A percentile compares a stretch with the other conserved stretches of the same genome.
Conservation (phyloP, 768 basidiomycete genomes). For the Rhodotorula diobovata region DNA sequence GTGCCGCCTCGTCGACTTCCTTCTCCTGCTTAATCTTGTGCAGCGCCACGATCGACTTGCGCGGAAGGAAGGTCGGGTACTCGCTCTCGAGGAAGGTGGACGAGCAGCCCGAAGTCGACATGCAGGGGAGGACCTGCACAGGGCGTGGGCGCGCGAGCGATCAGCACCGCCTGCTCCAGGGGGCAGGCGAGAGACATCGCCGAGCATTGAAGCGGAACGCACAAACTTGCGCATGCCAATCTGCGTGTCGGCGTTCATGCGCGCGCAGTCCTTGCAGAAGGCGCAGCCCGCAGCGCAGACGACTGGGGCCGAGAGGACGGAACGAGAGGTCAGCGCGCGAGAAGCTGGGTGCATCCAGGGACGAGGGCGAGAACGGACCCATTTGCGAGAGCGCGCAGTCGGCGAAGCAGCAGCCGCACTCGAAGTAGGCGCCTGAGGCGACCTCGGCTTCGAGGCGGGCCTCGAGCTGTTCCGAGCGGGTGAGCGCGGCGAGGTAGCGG, state of each 20-base stretch:
- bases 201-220: background rate
- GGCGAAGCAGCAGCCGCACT: slow-evolving; percentile 43
- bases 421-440: slow-evolving; percentile 26
- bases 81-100: slow-evolving; percentile 31
- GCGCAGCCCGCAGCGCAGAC: slow-evolving; percentile 34
- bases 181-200: background rate
- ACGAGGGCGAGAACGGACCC: background rate
- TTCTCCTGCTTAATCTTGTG: slow-evolving; percentile 40
- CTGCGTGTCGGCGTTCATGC: slow-evolving; percentile 26
- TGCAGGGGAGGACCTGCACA: slow-evolving; percentile 34
- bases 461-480: background rate
- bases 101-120: slow-evolving; percentile 39
- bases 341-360: background rate
- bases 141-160: background rate
- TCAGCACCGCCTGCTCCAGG: too few species aligned
- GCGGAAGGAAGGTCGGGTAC: slow-evolving; percentile 15
- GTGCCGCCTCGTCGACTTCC: slow-evolving; percentile 35
- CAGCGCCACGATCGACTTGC: slow-evolving; percentile 26
- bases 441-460: slow-evolving; percentile 26
- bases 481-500: background rate
- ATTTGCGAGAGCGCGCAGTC: slow-evolving; percentile 25
- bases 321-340: background rate
- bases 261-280: slow-evolving; percentile 41
- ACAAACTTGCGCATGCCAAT: slow-evolving; percentile 39
- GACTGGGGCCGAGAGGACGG: background rate